phyloP scores from a whole-genome alignment of 2,329 filamentous ascomycete species.

The Hypomyces rosellus region DNA sequence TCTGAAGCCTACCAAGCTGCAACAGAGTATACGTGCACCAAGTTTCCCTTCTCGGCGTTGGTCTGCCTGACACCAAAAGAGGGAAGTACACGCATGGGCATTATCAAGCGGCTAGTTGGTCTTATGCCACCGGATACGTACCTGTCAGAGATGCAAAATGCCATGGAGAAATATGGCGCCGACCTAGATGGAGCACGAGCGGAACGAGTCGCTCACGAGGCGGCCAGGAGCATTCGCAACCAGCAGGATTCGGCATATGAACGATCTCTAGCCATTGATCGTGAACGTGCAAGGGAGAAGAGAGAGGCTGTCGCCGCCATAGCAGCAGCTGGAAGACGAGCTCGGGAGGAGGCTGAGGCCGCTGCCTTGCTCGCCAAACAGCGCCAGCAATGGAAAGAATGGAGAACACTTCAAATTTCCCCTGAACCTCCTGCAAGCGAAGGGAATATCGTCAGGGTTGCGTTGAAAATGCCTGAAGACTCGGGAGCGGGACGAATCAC shows the following conservation, averaged over 20 bases:
- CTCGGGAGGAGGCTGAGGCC: conserved; percentile 54
- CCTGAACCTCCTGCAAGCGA: conserved; percentile 58
- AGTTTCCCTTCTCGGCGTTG: conserved; percentile 83
- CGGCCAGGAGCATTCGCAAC: conserved; percentile 71
- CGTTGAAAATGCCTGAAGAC: conserved; percentile 55
- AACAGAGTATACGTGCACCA: conserved; percentile 79
- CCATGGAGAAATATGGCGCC: conserved; percentile 68
- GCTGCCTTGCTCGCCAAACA: conserved; percentile 43
- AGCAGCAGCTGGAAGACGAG: conserved; percentile 58
- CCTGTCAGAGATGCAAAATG: conserved; percentile 64
- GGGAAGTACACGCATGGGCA: conserved; percentile 82
- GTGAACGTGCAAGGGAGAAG: conserved; percentile 72
- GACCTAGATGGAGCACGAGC: conserved; percentile 70
- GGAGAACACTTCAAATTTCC: conserved; percentile 64
- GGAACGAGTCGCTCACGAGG: conserved; percentile 71
- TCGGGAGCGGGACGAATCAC: conserved; percentile 66
- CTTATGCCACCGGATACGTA: conserved; percentile 65
- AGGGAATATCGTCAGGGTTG: conserved; percentile 67
- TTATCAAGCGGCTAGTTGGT: conserved; percentile 72
- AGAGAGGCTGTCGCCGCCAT: conserved; percentile 70
- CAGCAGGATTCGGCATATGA: conserved; percentile 94
- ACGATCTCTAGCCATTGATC: conserved; percentile 78
- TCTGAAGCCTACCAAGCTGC: conserved; percentile 92
- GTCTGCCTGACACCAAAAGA: conserved; percentile 84
- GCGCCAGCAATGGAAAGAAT: conserved; percentile 66